Conservation (phyloP, 208 protist species). For the Acanthamoeba quina region DNA sequence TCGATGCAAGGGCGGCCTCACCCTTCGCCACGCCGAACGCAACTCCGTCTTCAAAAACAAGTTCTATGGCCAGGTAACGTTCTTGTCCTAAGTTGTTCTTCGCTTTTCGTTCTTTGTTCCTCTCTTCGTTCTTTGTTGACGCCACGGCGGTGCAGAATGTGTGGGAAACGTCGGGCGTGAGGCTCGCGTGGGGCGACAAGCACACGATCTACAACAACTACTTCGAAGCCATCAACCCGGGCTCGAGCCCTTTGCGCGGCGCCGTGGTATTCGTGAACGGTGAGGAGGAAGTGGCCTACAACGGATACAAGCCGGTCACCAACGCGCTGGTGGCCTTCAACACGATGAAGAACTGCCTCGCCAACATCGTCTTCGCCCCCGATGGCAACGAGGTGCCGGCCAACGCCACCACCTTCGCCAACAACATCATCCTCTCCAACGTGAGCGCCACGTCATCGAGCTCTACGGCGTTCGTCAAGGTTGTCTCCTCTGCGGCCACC, state of each 20-base stretch:
- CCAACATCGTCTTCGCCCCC: neutral
- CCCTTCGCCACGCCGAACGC: neutral
- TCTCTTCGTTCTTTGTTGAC: too few species aligned
- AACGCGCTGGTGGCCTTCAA: neutral
- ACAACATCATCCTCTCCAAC: conserved; percentile 5
- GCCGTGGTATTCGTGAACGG: neutral
- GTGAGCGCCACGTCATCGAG: neutral
- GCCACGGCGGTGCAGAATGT: neutral
- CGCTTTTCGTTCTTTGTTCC: neutral
- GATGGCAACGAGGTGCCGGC: neutral
- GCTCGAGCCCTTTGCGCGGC: neutral
- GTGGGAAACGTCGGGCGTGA: neutral
- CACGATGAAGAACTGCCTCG: neutral
- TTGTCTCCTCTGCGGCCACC: neutral
- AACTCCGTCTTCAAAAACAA: neutral
- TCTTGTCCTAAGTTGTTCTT: too few species aligned
- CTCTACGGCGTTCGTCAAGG: neutral
- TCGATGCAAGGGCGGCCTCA: neutral
- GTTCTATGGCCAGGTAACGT: neutral
- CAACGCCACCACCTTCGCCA: neutral
- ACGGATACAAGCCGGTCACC: neutral
- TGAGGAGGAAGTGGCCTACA: neutral
- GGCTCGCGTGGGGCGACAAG: neutral
- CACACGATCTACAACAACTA: neutral
- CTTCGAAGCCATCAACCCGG: neutral